Percentiles rank a stretch among this genome's conserved stretches.
phyloP scores from a whole-genome alignment of 2,329 filamentous ascomycete genomes.

The Xylaria polymorpha region DNA sequence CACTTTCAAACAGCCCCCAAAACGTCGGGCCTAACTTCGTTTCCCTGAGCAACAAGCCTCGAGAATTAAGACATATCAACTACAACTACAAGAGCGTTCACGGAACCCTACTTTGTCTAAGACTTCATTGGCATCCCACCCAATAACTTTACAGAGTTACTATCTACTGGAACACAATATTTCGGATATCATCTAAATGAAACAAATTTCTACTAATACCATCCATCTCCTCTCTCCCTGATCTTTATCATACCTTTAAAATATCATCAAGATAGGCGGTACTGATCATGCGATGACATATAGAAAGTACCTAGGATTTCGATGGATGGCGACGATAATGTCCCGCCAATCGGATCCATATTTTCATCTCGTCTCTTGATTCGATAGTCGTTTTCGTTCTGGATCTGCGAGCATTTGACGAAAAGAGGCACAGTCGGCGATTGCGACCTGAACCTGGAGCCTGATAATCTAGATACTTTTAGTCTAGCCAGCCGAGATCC shows the following conservation, averaged over 20 bases:
- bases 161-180: background rate
- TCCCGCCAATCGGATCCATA: background rate
- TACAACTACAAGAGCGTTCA: background rate
- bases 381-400: slow-evolving; percentile 1
- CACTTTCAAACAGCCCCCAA: background rate
- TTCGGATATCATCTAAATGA: background rate
- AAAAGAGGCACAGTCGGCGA: background rate
- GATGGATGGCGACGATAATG: background rate
- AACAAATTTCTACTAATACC: background rate
- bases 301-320: background rate
- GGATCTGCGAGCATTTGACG: background rate
- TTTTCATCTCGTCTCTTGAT: background rate
- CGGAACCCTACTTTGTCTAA: background rate
- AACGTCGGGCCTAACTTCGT: background rate
- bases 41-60: background rate
- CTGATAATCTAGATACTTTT: background rate
- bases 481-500: background rate
- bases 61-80: background rate
- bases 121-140: background rate
- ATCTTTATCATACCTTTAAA: background rate
- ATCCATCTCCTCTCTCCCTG: background rate
- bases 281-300: background rate
- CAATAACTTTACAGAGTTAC: background rate
- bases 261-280: background rate
- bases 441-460: background rate